phyloP scores from a whole-genome alignment of 108 stramenopile species.

The Schizochytrium sp. region DNA sequence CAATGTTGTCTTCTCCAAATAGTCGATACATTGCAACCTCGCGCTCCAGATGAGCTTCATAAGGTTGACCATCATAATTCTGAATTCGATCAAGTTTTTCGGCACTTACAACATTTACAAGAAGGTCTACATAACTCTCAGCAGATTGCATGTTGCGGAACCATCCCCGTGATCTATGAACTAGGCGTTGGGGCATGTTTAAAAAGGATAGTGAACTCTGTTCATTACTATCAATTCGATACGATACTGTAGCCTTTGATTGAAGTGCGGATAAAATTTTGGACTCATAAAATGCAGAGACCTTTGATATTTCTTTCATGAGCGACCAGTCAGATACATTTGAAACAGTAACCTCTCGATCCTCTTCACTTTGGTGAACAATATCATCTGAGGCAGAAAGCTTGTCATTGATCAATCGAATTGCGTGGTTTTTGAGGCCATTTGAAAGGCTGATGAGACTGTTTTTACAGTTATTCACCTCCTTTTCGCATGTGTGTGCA shows the following conservation, averaged over 20 bases:
- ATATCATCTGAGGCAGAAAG: no score
- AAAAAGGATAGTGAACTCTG: background rate
- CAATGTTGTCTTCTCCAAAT: background rate
- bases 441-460: background rate
- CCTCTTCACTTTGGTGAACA: no score
- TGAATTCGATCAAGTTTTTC: background rate
- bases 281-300: no score
- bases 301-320: no score
- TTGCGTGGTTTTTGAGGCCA: background rate
- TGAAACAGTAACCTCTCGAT: no score
- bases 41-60: constrained; percentile 34
- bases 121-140: background rate
- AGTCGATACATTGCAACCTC: constrained; percentile 47
- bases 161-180: constrained; percentile 10
- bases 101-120: background rate
- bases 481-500: background rate
- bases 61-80: background rate
- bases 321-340: no score
- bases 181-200: constrained; percentile 15
- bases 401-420: background rate
- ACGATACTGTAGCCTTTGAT: no score
- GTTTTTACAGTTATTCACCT: background rate
- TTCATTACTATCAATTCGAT: background rate
- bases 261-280: no score
- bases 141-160: background rate